Conservation (phyloP, 768 basidiomycete species). For the Termitomyces sp. region DNA sequence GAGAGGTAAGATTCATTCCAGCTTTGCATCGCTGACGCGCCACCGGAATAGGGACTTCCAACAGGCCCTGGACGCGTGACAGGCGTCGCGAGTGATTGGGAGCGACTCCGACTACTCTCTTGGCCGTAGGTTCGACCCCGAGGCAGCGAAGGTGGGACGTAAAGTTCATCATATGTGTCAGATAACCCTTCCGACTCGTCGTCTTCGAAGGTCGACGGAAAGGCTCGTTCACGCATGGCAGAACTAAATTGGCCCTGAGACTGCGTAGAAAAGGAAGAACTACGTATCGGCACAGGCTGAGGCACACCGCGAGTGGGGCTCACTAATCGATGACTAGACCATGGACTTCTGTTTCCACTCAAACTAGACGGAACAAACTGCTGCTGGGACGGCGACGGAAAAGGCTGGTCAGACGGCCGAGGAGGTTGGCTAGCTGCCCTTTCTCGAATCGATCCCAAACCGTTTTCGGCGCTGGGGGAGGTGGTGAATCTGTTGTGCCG, state of each 20-base stretch:
- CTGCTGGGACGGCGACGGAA: conserved; percentile 52
- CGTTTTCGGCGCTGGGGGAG: conserved; percentile 35
- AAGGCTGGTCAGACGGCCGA: conserved; percentile 40
- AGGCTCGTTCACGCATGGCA: conserved; percentile 62
- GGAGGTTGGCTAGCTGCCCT: conserved; percentile 73
- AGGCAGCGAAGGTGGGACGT: conserved; percentile 39
- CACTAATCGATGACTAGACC: conserved; percentile 44
- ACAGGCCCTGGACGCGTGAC: conserved; percentile 50
- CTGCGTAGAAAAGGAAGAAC: conserved; percentile 63
- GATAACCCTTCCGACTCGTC: conserved; percentile 67
- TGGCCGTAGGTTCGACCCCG: conserved; percentile 59
- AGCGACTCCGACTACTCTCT: conserved; percentile 70
- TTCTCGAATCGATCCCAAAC: conserved; percentile 47
- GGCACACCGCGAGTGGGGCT: conserved; percentile 37
- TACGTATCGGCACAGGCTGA: conserved; percentile 59
- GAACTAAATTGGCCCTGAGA: conserved; percentile 56
- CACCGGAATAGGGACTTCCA: conserved; percentile 43
- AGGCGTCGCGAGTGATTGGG: conserved; percentile 69
- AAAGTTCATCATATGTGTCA: conserved; percentile 62
- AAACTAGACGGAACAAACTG: conserved; percentile 49
- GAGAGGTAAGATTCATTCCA: conserved; percentile 61
- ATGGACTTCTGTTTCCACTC: conserved; percentile 37
- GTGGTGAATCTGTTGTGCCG: conserved; percentile 58
- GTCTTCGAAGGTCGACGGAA: conserved; percentile 79
- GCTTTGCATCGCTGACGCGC: conserved; percentile 41